A percentile compares a stretch with the other conserved stretches of the same genome.
These are phyloP conservation scores for Agaricales sp. DNA, from an alignment of 1,284 basidiomycete genomes.

Conservation along the genomic window DNA sequence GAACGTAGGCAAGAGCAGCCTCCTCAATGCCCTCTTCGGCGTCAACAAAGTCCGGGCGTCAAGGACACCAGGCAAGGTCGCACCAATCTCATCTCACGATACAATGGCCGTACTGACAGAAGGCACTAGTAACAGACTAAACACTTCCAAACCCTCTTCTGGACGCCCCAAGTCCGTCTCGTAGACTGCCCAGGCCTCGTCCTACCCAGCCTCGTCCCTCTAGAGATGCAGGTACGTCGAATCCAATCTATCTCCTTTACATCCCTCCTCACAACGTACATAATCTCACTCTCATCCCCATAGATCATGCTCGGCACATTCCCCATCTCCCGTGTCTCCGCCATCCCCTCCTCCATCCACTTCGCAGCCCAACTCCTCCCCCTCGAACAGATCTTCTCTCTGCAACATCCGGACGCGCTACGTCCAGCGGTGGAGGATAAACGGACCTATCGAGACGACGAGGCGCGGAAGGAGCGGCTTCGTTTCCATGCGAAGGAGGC, in stretches of 20 bases:
- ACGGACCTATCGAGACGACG: slow-evolving; percentile 56
- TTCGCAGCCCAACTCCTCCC: slow-evolving; percentile 65
- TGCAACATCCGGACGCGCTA: slow-evolving; percentile 39
- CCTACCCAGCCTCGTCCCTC: slow-evolving; percentile 66
- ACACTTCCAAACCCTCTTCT: slow-evolving; percentile 88
- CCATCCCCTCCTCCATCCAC: slow-evolving; percentile 66
- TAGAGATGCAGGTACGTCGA: slow-evolving; percentile 69
- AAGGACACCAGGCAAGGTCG: slow-evolving; percentile 82
- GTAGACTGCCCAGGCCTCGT: slow-evolving; percentile 84
- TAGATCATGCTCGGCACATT: slow-evolving; percentile 72
- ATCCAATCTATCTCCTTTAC: no score
- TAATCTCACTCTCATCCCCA: slow-evolving; percentile 14
- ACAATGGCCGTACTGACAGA: not conserved
- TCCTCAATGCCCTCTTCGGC: slow-evolving; percentile 86
- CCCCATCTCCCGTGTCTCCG: slow-evolving; percentile 84
- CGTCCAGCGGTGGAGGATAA: slow-evolving; percentile 41
- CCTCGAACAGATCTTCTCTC: slow-evolving; percentile 60
- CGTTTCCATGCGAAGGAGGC: slow-evolving; percentile 18
- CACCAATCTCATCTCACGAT: slow-evolving; percentile 3
- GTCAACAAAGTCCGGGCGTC: slow-evolving; percentile 76
- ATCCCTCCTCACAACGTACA: slow-evolving; percentile 7
- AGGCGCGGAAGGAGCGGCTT: not conserved
- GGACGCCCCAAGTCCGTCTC: slow-evolving; percentile 71
- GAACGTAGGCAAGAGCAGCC: slow-evolving; percentile 88
- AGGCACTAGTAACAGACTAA: slow-evolving; percentile 54